These are phyloP conservation scores for Sugiyamaella xylanicola DNA, from an alignment of 1,139 yeast species.

Conservation along the genomic window DNA sequence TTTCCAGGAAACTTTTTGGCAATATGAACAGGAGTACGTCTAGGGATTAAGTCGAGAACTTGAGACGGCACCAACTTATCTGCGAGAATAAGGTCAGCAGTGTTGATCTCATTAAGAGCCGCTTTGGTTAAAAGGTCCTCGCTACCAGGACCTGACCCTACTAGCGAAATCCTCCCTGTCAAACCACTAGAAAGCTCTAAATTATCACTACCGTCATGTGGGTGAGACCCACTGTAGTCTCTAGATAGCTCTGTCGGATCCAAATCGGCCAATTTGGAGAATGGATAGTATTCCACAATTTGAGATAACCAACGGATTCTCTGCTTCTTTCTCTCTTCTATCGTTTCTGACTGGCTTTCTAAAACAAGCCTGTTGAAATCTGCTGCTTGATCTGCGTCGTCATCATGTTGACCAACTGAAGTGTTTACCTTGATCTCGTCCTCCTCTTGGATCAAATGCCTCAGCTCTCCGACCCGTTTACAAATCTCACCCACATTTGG, in stretches of 20 bases:
- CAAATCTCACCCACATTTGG: constrained; percentile 69
- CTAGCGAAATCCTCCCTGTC: constrained; percentile 67
- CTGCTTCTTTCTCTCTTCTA: constrained; percentile 53
- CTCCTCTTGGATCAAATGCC: constrained; percentile 57
- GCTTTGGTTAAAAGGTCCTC: constrained; percentile 80
- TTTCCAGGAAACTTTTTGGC: constrained; percentile 97
- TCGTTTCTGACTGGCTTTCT: constrained; percentile 47
- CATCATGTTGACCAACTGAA: constrained; percentile 61
- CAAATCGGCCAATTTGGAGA: constrained; percentile 59
- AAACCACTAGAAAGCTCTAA: too few species aligned
- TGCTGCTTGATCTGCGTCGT: constrained; percentile 64
- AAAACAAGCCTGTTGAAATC: constrained; percentile 62
- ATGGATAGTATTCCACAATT: constrained; percentile 88
- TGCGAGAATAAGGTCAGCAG: constrained; percentile 83
- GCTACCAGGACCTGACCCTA: constrained; percentile 96
- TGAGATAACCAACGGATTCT: constrained; percentile 86
- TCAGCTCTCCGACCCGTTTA: constrained; percentile 64
- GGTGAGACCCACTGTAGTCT: constrained; percentile 39
- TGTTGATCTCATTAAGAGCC: constrained; percentile 75
- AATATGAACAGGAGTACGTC: constrained; percentile 70
- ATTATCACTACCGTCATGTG: neutral
- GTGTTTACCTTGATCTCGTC: constrained; percentile 54
- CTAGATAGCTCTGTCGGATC: constrained; percentile 58
- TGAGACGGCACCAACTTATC: constrained; percentile 92
- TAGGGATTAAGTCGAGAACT: constrained; percentile 79